Evolutionary conservation across 2,329 filamentous ascomycete genomes (phyloP), one percentile per base, ranked within the genome.

Genomic region (Thielaviopsis populi): DNA sequence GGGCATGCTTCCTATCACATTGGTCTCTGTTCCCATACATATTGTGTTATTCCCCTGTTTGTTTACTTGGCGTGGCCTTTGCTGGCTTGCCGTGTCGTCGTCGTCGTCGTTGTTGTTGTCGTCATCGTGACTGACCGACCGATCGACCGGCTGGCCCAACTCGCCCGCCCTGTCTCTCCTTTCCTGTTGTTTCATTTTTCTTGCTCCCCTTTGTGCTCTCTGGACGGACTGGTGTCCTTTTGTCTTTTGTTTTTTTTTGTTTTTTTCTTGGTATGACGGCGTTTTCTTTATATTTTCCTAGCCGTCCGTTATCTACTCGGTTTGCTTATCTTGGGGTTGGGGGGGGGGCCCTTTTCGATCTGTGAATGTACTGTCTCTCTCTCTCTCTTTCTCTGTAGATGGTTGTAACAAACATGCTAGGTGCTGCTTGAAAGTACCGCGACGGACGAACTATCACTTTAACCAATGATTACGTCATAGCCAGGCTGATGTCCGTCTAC

Each of bases 121-220:
- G n/a, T n/a, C n/a, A n/a, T n/a, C n/a, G n/a, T n/a, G n/a, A n/a
- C n/a, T n/a, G n/a, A n/a, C n/a, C n/a, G 3, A 37, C 7, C 5
- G 6, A 17, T 46, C n/a, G 8, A 15, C n/a, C n/a, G 42, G 42
- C 42, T 15, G 7, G 8, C 30, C 30, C 30, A 7, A 3, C 30
- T 33, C 30, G 3, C 30, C 1, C 13, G n/a, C 40, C 40, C 43
- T 59, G 19, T 43, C 24, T 60, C 30, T 50, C 41, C 27, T 30
- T 50, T 41, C 2, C 17, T 46, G 42, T 15, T 10, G 42, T 6
- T 46, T 46, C 8, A 19, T 42, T 58, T 62, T 62, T 54, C 17
- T 37, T 62, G n/a, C n/a, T n/a, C n/a, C 58, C n/a, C 27, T 56
- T 54, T 56, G 30, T 48, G 19, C 37, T 59, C 15, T 40, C 59